A percentile compares a stretch with the other conserved stretches of the same genome.
Evolutionary conservation across 1,139 yeast genomes (phyloP).

Genomic region (Sugiyamaella paludigena): DNA sequence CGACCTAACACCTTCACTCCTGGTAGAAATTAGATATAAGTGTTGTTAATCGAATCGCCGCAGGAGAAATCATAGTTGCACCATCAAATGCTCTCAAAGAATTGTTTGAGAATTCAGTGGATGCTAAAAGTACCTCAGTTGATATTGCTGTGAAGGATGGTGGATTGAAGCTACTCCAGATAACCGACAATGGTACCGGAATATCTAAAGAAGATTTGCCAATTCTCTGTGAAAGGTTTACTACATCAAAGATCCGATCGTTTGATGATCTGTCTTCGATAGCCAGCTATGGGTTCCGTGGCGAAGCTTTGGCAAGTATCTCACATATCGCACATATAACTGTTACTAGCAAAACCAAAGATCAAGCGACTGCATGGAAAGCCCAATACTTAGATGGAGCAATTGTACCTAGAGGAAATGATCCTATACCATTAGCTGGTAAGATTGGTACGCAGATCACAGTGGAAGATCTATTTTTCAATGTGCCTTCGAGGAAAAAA

Average conservation of each 20-base stretch:
- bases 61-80: conserved; percentile 93
- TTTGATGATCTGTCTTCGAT: conserved; percentile 53
- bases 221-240: conserved; percentile 60
- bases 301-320: conserved; percentile 75
- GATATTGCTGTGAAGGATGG: conserved; percentile 62
- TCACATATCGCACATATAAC: conserved; percentile 63
- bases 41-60: conserved; percentile 90
- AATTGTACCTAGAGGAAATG: conserved; percentile 39
- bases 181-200: conserved; percentile 79
- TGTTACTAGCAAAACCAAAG: conserved; percentile 69
- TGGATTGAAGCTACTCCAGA: conserved; percentile 59
- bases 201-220: conserved; percentile 55
- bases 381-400: conserved; percentile 66
- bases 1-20: no score
- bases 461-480: conserved; percentile 88
- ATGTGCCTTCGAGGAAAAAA: conserved; percentile 73
- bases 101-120: conserved; percentile 74
- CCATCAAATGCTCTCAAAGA: conserved; percentile 87
- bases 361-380: conserved; percentile 61
- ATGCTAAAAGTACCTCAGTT: conserved; percentile 67
- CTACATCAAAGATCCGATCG: conserved; percentile 63
- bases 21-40: conserved; percentile 49
- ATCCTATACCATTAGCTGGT: conserved; percentile 81
- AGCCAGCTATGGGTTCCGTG: conserved; percentile 72
- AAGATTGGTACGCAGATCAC: conserved; percentile 79